Evolutionary conservation across 108 stramenopile genomes (phyloP).

Genomic region (Heterococcus sp.): DNA sequence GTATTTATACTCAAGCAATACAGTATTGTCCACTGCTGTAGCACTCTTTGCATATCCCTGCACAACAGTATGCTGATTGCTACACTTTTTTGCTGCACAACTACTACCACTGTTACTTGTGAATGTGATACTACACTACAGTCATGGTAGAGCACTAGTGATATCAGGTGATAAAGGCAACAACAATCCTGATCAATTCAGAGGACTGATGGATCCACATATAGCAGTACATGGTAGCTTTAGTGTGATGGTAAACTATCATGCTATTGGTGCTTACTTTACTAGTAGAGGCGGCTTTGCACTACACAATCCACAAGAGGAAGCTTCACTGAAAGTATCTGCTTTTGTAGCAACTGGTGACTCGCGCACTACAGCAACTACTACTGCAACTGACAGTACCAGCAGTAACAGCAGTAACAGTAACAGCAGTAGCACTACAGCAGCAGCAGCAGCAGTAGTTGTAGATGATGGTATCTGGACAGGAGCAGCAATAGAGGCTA

Average conservation of each 20-base stretch:
- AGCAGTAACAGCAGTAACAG: too few relatives aligned
- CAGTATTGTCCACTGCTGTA: too few relatives aligned
- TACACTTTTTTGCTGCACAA: too few relatives aligned
- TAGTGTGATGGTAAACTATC: slow-evolving; percentile 73
- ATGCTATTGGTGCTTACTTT: slow-evolving; percentile 68
- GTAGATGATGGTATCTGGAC: slow-evolving; percentile 35
- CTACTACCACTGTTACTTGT: too few relatives aligned
- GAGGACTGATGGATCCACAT: slow-evolving; percentile 67
- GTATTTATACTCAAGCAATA: too few relatives aligned
- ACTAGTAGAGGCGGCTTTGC: slow-evolving; percentile 63
- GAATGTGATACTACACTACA: too few relatives aligned
- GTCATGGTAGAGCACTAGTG: too few relatives aligned
- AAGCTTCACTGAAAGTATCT: slow-evolving; percentile 49
- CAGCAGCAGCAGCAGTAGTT: neutral
- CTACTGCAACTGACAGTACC: too few relatives aligned
- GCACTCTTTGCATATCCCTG: too few relatives aligned
- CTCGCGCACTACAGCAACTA: too few relatives aligned
- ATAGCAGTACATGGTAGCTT: slow-evolving; percentile 70
- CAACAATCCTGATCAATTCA: slow-evolving; percentile 65
- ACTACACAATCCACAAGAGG: slow-evolving; percentile 55
- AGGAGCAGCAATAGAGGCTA: slow-evolving; percentile 29
- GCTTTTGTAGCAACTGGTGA: slow-evolving; percentile 57
- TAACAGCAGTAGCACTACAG: too few relatives aligned
- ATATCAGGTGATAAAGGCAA: slow-evolving; percentile 67
- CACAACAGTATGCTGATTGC: too few relatives aligned